Base-by-base conservation (phyloP, 2,329 filamentous ascomycete genomes). In the Aspergillus fischeri region DNA sequence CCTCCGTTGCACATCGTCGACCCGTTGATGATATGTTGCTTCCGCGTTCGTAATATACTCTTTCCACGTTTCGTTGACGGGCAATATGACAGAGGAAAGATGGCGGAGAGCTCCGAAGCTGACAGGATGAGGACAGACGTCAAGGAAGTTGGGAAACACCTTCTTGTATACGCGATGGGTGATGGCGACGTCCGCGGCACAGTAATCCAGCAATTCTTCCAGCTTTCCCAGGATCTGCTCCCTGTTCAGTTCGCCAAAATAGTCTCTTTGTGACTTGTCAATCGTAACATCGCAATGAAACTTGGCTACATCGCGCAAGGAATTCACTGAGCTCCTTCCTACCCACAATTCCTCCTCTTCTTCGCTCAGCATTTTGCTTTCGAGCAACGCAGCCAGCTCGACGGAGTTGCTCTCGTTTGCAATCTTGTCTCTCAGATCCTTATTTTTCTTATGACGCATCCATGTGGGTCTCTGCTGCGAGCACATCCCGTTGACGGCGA, bases 401-500 rank as follows among this genome's bases (percentile, higher is more conserved):
- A 85, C 77, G 54, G 87, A 88, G 17, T 88, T 83, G 3, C 86
- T 88, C 54, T 91, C 83, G 51, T 81, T 86, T 4, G 89, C 84
- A 50, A 93, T 86, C 67, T 88, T 89, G 60, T 97, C 92, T 51
- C 91, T 82, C 49, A 93, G 68, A 69, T 97, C 93, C 57, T 88
- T 83, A 63, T 88, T 91, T 77, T 99, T 99, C 71, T 91, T 90
- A 73, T 96, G 91, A 73, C 91, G 95, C 87, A 97, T 92, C 94
- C 94, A 99, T 0, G 91, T 96, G 8, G 95, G 94, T 51, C 94
- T 85, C 73, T 99, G 94, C 63, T 90, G 88, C 24, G 94, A 97
- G 75, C 94, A 99, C 94, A 99, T 99, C 60, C 94, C 94, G 70
- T 99, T 99, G 25, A 96, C 93, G 2, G 95, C 95, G 7, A 96